These are phyloP conservation scores for Spergularia azorica DNA, from an alignment of 179 eudicot species.

Conservation along the genomic window DNA sequence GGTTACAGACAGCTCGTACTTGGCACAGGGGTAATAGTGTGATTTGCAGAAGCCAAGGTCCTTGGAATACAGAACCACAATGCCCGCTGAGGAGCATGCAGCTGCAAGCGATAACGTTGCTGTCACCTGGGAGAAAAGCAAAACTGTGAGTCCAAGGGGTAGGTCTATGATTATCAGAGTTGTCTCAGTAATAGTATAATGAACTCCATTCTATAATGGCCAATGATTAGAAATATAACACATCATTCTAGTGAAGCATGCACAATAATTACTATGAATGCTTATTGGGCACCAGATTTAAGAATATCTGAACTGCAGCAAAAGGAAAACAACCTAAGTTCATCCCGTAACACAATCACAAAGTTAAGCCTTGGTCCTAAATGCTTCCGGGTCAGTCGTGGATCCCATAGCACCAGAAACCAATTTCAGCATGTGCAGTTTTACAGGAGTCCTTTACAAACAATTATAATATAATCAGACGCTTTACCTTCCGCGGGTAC, in stretches of 20 bases:
- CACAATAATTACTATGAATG: neutral
- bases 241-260: neutral
- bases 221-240: neutral
- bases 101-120: conserved; percentile 93
- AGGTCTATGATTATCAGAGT: neutral
- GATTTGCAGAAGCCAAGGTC: conserved; percentile 67
- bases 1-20: conserved; percentile 68
- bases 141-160: neutral
- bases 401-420: too few species aligned
- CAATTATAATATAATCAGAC: too few species aligned
- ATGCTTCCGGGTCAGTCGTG: too few species aligned
- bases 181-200: neutral
- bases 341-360: too few species aligned
- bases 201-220: neutral
- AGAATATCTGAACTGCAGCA: too few species aligned
- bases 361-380: too few species aligned
- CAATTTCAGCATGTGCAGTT: too few species aligned
- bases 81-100: conserved; percentile 94
- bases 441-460: too few species aligned
- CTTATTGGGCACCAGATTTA: too few species aligned
- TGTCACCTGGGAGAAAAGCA: conserved; percentile 59
- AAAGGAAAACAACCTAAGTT: too few species aligned
- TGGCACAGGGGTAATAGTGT: conserved; percentile 49
- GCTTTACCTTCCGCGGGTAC: too few species aligned
- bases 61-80: conserved; percentile 67